These are phyloP conservation scores for Plantago major DNA, from an alignment of 257 asterid genomes.

Conservation along the genomic window DNA sequence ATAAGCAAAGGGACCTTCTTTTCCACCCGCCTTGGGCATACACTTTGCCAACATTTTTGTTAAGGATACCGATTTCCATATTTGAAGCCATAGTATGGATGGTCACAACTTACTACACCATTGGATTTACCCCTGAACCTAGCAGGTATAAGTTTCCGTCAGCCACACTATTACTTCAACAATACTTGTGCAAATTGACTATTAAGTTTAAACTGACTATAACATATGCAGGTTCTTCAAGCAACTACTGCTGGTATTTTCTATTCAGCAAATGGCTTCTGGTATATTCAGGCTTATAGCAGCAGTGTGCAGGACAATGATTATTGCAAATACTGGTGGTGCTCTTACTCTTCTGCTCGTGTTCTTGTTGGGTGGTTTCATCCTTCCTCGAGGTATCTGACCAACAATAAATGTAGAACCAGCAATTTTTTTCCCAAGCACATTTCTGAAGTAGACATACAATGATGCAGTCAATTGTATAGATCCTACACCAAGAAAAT, in stretches of 20 bases:
- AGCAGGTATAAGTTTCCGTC: constrained; percentile 22
- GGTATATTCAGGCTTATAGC: constrained; percentile 48
- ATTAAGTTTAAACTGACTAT: too few species aligned
- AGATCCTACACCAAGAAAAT: too few species aligned
- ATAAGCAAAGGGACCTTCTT: constrained; percentile 43
- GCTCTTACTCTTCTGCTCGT: constrained; percentile 40
- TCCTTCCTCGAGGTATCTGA: constrained; percentile 46
- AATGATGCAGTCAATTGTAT: neutral
- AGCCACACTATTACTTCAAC: too few species aligned
- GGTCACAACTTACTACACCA: constrained; percentile 38
- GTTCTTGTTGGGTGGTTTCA: constrained; percentile 57
- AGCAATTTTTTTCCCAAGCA: neutral
- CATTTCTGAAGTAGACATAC: too few species aligned
- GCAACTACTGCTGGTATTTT: constrained; percentile 43
- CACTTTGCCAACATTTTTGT: constrained; percentile 37
- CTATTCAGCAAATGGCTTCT: constrained; percentile 56
- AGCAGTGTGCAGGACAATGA: constrained; percentile 51
- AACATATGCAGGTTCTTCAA: constrained; percentile 48
- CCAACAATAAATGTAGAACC: neutral
- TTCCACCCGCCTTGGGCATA: constrained; percentile 57
- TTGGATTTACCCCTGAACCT: constrained; percentile 46
- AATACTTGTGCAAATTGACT: too few species aligned
- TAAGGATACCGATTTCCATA: constrained; percentile 37
- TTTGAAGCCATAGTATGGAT: constrained; percentile 37
- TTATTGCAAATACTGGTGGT: constrained; percentile 59